Base-by-base conservation (phyloP, 2,329 filamentous ascomycete genomes). In the Penicillium corylophilum region DNA sequence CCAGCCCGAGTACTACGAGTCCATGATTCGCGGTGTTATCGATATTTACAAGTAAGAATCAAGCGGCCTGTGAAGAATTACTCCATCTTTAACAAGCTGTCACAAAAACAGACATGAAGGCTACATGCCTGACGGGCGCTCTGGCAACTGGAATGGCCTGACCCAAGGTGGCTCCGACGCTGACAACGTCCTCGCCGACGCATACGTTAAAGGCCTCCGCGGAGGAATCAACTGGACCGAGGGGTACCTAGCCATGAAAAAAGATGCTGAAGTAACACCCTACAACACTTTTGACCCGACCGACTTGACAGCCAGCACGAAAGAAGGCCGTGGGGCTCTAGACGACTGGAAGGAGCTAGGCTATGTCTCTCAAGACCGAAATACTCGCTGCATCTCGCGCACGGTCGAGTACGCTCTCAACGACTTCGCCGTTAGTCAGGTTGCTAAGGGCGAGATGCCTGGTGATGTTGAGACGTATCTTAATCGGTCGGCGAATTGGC, bases 141-240 rank as follows among this genome's bases (percentile, higher is more conserved):
- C 84, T 0, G 86, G 82, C 2, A 85, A 88, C 66, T 86, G 75
- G 73, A 89, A 88, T 52, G 82, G 39, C 79, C 81, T 15, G 50
- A 51, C 62, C 7, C 87, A 90, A 67, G 86, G 85, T 13, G 87
- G 87, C 4, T 86, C 81, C 2, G 88, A 89, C 62, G 81, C 82
- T 3, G 86, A 90, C 64, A 89, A 87, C 47, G 81, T 90, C 4
- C 78, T 90, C 8, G 86, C 86, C 2, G 87, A 90, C 62, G 87
- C 86, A 0, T 89, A 83, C 54, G 78, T 88, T 26, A 90, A 90
- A 67, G 84, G 85, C 0, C 79, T 89, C 2, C 74, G 79, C 7
- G 84, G 82, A 2, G 73, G 71, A 1, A 75, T 90, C 43, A 77
- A 89, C 69, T 90, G 87, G 87, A 73, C 76, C 0, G 80, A 82